Percentiles rank a stretch among this genome's conserved stretches.
These are phyloP conservation scores for Rhododendron ferrugineum DNA, from an alignment of 148 eudicot genomes.

Conservation along the genomic window DNA sequence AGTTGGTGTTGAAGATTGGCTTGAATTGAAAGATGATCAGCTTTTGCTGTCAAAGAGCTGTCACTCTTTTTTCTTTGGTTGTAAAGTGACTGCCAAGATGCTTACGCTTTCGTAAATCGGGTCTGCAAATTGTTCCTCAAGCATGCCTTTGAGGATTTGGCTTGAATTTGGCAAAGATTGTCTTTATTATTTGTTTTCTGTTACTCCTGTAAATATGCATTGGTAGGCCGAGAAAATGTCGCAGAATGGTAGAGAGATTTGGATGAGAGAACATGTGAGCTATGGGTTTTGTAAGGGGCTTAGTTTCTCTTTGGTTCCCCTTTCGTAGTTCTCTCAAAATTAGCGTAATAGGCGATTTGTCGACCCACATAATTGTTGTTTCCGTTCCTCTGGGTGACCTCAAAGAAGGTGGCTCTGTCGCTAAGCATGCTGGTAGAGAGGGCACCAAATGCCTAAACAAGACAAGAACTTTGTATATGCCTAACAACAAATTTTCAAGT, in stretches of 20 bases:
- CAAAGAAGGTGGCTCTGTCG: neutral
- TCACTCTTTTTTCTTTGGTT: neutral
- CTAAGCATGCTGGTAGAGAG: neutral
- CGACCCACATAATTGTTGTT: neutral
- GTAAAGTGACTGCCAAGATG: neutral
- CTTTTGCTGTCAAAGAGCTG: neutral
- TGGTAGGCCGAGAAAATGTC: neutral
- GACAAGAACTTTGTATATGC: neutral
- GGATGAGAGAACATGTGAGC: neutral
- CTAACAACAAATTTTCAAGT: neutral
- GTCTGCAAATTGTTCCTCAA: neutral
- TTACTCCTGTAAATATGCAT: neutral
- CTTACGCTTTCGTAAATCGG: neutral
- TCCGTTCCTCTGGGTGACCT: neutral
- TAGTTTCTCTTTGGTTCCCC: neutral
- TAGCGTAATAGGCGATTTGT: neutral
- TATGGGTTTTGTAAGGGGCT: neutral
- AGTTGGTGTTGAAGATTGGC: neutral
- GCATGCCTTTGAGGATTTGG: neutral
- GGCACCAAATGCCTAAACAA: neutral
- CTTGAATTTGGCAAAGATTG: neutral
- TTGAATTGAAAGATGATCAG: neutral
- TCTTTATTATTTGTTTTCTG: neutral
- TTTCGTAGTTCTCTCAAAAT: neutral
- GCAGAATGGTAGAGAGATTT: neutral